A percentile compares a stretch with the other conserved stretches of the same genome.
Evolutionary conservation across 1,284 basidiomycete genomes (phyloP).

Genomic region (Malassezia globosa): DNA sequence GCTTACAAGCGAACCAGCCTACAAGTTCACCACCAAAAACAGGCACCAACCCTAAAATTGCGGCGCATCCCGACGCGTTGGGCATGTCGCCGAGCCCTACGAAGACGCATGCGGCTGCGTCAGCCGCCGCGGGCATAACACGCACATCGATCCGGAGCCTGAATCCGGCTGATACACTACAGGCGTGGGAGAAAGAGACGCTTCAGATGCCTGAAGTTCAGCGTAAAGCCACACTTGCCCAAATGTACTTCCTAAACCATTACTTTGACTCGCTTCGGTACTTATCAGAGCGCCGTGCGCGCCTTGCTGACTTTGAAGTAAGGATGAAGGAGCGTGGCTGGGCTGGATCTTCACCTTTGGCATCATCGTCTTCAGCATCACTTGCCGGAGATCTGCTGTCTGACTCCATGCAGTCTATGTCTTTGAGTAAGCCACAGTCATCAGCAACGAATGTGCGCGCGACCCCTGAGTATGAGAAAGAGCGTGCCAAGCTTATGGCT

Average conservation of each 20-base stretch:
- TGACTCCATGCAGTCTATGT: constrained; percentile 2
- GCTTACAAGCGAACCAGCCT: constrained; percentile 2
- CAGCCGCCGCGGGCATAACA: neutral
- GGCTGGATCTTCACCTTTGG: constrained; percentile 7
- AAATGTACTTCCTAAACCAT: constrained; percentile 47
- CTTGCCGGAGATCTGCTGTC: neutral
- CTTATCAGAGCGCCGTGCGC: constrained; percentile 32
- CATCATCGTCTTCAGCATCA: neutral
- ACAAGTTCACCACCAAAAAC: neutral
- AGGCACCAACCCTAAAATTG: neutral
- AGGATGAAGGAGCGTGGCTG: constrained; percentile 24
- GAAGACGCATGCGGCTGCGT: no score
- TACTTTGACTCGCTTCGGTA: constrained; percentile 46
- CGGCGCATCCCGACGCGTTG: neutral
- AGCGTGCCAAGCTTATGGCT: constrained; percentile 31
- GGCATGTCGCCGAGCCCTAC: neutral
- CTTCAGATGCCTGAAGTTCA: constrained; percentile 35
- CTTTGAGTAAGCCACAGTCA: neutral
- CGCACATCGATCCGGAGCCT: constrained; percentile 29
- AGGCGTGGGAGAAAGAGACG: constrained; percentile 41
- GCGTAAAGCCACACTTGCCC: constrained; percentile 44
- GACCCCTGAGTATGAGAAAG: constrained; percentile 20
- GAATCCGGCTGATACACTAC: constrained; percentile 33
- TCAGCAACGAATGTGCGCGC: neutral
- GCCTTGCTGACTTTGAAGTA: constrained; percentile 63